Base-by-base conservation (phyloP, 345 rosid genomes). In the Dipteronia sinensis region DNA sequence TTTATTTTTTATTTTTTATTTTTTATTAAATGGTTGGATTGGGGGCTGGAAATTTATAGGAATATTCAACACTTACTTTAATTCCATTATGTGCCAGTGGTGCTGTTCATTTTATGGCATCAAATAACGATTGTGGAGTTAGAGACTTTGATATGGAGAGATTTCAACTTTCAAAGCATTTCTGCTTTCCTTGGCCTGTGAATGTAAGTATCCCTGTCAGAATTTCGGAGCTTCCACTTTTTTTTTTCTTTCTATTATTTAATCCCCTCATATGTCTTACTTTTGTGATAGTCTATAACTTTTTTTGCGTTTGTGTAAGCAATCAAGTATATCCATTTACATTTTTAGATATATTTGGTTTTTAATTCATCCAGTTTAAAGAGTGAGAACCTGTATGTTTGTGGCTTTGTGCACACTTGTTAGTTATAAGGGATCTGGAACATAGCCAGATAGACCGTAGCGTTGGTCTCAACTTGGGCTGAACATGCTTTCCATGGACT, bases 111-210 rank as follows among this genome's bases (percentile, higher is more conserved):
- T 89, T 89, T 72, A 84, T 81, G 85, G 90, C 90, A 2, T 89
- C 90, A 71, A 89, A 89, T 70, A 89, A 89, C 69, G 92, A 89
- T 75, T 79, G 83, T 69, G 92, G 88, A 65, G 84, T 89, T 49
- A 81, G 92, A 76, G 89, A 85, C 72, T 89, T 89, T 61, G 92
- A 87, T 72, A 85, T 89, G 90, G 90, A 89, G 75, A 85, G 79
- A 73, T 88, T 82, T 82, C 79, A 75, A 72, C 83, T 82, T 29
- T 78, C 78, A 72, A 89, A 84, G 78, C 86, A 85, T 81, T 85
- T 87, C 69, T 15, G 70, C 51, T 89, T 79, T 67, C 83, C 85
- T 19, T 89, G 92, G 92, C 89, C 90, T 2, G 92, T 89, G 67
- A 89, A 89, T 72, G 89, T 89, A 75, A 85, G 89, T 75, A 51